Conservation (phyloP, 2,329 filamentous ascomycete species). For the Lasiodiplodia theobromae region DNA sequence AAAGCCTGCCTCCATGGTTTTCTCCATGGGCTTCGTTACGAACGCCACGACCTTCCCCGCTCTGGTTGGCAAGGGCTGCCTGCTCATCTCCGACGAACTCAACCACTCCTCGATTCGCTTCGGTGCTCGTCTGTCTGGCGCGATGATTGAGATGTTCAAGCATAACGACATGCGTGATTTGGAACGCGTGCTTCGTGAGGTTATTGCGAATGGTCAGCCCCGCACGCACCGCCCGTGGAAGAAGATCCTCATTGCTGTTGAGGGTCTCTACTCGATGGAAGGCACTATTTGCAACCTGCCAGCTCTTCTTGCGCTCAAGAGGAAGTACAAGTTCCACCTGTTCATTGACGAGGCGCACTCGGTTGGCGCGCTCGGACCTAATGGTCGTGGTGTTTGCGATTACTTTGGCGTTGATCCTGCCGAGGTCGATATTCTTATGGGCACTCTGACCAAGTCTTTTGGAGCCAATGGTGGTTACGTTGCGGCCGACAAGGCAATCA, state of each 20-base stretch:
- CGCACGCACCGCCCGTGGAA: conserved; percentile 99
- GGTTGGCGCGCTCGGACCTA: conserved; percentile 87
- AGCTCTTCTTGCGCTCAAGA: conserved; percentile 83
- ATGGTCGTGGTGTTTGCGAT: conserved; percentile 91
- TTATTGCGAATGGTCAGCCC: conserved; percentile 94
- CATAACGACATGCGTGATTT: conserved; percentile 95
- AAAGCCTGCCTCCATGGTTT: conserved; percentile 93
- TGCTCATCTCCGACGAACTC: conserved; percentile 95
- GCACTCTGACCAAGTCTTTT: conserved; percentile 97
- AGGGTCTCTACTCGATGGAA: conserved; percentile 99
- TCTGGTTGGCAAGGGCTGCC: conserved; percentile 87
- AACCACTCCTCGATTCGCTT: conserved; percentile 98
- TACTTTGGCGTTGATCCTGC: conserved; percentile 91
- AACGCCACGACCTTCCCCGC: conserved; percentile 94
- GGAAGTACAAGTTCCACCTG: conserved; percentile 95
- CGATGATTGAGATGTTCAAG: conserved; percentile 95
- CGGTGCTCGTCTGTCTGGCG: conserved; percentile 89
- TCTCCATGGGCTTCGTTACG: conserved; percentile 98
- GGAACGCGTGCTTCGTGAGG: conserved; percentile 85
- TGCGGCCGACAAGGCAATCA: conserved; percentile 85
- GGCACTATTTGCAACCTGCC: conserved; percentile 99
- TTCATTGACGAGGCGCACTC: conserved; percentile 98
- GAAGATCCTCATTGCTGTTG: conserved; percentile 96
- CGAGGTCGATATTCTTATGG: conserved; percentile 96
- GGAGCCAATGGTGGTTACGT: conserved; percentile 98